Percentiles rank a stretch among this genome's conserved stretches.
Conservation (phyloP, 1,284 basidiomycete genomes). For the Ustilago curta region DNA sequence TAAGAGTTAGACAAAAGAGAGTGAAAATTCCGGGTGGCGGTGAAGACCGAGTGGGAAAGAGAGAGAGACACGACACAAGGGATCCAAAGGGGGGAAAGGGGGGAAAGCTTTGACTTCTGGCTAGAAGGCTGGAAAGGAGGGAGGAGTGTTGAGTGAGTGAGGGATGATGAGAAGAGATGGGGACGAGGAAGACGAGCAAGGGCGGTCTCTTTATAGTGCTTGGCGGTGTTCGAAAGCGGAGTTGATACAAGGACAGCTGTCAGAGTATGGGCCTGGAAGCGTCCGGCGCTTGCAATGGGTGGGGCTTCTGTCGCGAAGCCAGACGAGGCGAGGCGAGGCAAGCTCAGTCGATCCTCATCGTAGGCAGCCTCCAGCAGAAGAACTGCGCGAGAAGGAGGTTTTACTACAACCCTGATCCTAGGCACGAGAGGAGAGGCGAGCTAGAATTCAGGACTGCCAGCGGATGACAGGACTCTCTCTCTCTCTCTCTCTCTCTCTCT, state of each 20-base stretch:
- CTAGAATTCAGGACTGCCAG: constrained; percentile 2
- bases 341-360: neutral
- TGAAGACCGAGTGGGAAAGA: constrained; percentile 31
- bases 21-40: constrained; percentile 20
- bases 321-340: neutral
- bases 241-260: constrained; percentile 23
- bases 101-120: constrained; percentile 26
- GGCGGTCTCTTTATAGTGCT: constrained; percentile 32
- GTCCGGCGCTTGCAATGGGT: neutral
- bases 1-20: constrained; percentile 20
- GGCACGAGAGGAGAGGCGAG: constrained; percentile 10
- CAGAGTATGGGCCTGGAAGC: constrained; percentile 7
- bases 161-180: constrained; percentile 34
- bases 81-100: constrained; percentile 9
- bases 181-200: constrained; percentile 22
- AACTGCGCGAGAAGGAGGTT: neutral
- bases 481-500: too few species aligned
- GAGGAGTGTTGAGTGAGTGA: constrained; percentile 19
- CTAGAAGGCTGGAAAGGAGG: constrained; percentile 29
- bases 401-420: neutral
- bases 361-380: neutral
- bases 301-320: neutral
- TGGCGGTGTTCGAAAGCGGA: constrained; percentile 25
- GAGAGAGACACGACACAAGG: constrained; percentile 12
- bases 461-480: neutral